Conservation (phyloP, 441 rosid genomes). For the Brassica balearica region DNA sequence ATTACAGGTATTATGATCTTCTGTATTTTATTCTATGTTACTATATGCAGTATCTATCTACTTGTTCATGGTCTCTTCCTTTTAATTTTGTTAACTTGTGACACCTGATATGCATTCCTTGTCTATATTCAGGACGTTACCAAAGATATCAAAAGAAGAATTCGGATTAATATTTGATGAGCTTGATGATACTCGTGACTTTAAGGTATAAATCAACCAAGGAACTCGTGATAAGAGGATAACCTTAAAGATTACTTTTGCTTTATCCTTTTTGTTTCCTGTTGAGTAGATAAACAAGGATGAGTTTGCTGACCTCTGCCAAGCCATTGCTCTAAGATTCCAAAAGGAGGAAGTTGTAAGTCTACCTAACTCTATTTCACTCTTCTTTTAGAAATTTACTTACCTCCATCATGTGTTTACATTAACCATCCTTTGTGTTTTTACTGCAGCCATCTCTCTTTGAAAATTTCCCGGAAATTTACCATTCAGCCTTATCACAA, state of each 20-base stretch:
- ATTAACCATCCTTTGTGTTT: slow-evolving; percentile 29
- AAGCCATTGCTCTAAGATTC: slow-evolving; percentile 93
- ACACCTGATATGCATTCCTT: slow-evolving; percentile 17
- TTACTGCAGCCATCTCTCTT: slow-evolving; percentile 79
- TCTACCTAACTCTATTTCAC: slow-evolving; percentile 34
- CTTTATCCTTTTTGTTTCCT: slow-evolving; percentile 26
- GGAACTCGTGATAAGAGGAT: not conserved
- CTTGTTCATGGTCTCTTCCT: not conserved
- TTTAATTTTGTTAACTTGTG: slow-evolving; percentile 9
- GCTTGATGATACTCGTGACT: slow-evolving; percentile 91
- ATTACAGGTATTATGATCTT: slow-evolving; percentile 68
- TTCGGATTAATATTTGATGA: slow-evolving; percentile 88
- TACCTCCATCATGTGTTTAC: slow-evolving; percentile 27
- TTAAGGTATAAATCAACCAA: slow-evolving; percentile 63
- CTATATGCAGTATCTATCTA: not conserved
- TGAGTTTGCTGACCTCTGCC: slow-evolving; percentile 94
- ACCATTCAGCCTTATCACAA: slow-evolving; percentile 70
- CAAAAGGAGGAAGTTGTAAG: slow-evolving; percentile 94
- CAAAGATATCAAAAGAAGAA: slow-evolving; percentile 87
- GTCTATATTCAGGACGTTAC: slow-evolving; percentile 67
- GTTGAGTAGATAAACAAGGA: slow-evolving; percentile 76
- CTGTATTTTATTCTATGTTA: not conserved
- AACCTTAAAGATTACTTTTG: not conserved
- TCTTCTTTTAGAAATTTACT: slow-evolving; percentile 28
- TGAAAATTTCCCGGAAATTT: slow-evolving; percentile 64